Evolutionary conservation across 108 stramenopile species (phyloP), one percentile per base, ranked within the genome.

Genomic region (Poteriospumella lacustris): DNA sequence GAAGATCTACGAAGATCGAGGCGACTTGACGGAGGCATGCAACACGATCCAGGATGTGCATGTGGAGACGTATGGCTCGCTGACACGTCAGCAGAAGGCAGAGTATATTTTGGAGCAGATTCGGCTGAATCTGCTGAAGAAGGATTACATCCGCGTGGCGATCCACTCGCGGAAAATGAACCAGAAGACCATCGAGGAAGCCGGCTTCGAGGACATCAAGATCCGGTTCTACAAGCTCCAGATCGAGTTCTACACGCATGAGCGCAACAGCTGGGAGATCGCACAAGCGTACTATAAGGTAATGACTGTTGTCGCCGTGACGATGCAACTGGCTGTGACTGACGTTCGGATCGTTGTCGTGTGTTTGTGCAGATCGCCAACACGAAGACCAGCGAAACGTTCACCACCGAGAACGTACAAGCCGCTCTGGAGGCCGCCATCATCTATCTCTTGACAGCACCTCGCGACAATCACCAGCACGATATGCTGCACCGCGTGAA

Each of bases 71-170:
- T 97, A 96, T 79, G 98, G 96, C 39, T 89, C 92, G 19, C 83
- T 99, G 41, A 91, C 90, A 64, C 96, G 94, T 84, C 83, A 91
- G 41, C 96, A 99, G 85, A 99, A 99, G 87, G 89, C 95, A 1
- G 97, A 99, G 77, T 99, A 94, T 85, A 95, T 99, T 77, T 88
- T 97, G 42, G 95, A 99, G 85, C 98, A 99, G 86, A 92, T 97
- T 89, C 87, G 98, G 2, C 82, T 99, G 15, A 94, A 92, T 19
- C 89, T 97, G 56, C 87, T 81, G 44, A 94, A 93, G 87, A 86
- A 94, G 67, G 98, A 99, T 85, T 96, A 88, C 79, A 89, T 99
- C 38, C 87, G 97, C 31, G 92, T 94, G 3, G 81, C 86, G 67
- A 99, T 99, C 88, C 93, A 96, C 15, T 90, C 93, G 42, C 89